phyloP scores from a whole-genome alignment of 805 yeast species.

The Lachancea nothofagi region DNA sequence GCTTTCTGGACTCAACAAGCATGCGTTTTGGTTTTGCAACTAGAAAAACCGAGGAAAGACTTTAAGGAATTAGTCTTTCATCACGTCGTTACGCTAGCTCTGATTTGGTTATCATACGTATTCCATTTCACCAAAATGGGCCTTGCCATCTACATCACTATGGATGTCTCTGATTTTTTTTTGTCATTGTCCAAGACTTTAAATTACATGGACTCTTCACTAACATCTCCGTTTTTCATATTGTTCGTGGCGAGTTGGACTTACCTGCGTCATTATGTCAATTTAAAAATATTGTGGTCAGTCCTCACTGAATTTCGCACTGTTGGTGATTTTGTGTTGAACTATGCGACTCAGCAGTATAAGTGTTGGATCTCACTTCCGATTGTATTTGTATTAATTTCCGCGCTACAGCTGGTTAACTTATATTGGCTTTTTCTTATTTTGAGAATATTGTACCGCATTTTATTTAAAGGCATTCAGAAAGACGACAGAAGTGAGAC shows the following conservation, averaged over 20 bases:
- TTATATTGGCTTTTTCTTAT: slow-evolving; percentile 83
- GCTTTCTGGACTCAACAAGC: slow-evolving; percentile 98
- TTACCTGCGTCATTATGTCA: slow-evolving; percentile 83
- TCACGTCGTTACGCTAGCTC: slow-evolving; percentile 83
- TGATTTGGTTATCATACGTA: slow-evolving; percentile 81
- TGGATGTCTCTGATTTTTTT: slow-evolving; percentile 94
- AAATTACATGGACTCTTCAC: slow-evolving; percentile 69
- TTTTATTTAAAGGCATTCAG: slow-evolving; percentile 51
- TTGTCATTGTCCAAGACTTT: slow-evolving; percentile 78
- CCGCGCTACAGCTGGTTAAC: slow-evolving; percentile 80
- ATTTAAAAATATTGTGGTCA: slow-evolving; percentile 75
- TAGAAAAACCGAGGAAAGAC: slow-evolving; percentile 95
- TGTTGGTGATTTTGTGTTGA: slow-evolving; percentile 73
- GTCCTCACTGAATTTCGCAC: slow-evolving; percentile 79
- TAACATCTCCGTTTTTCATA: slow-evolving; percentile 59
- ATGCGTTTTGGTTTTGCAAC: slow-evolving; percentile 68
- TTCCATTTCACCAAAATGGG: slow-evolving; percentile 98
- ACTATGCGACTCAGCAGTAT: slow-evolving; percentile 89
- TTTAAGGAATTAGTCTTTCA: slow-evolving; percentile 86
- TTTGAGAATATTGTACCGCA: slow-evolving; percentile 67
- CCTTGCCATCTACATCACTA: slow-evolving; percentile 79
- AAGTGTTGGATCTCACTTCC: slow-evolving; percentile 95
- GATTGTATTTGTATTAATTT: slow-evolving; percentile 72
- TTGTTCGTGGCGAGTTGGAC: slow-evolving; percentile 74
- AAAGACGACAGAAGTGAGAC: slow-evolving; percentile 86